Conservation (phyloP, 2,329 filamentous ascomycete species). For the Pseudogymnoascus pannorum region DNA sequence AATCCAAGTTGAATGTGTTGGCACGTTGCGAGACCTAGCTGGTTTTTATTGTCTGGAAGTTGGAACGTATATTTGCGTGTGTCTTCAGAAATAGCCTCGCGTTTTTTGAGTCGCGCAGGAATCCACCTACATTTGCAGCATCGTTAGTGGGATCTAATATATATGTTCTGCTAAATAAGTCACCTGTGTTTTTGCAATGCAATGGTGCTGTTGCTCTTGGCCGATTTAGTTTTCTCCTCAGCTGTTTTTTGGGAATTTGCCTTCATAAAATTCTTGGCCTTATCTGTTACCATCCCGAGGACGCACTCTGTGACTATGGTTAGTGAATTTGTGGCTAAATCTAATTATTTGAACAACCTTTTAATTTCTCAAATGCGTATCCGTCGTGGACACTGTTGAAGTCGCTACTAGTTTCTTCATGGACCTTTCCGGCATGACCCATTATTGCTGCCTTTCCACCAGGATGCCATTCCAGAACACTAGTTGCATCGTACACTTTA, state of each 20-base stretch:
- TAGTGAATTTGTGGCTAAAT: background rate
- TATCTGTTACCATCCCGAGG: slow-evolving; percentile 42
- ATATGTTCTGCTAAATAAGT: background rate
- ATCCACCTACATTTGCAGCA: slow-evolving; percentile 32
- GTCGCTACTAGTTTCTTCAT: slow-evolving; percentile 41
- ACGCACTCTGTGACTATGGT: slow-evolving; percentile 36
- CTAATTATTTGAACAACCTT: slow-evolving; percentile 24
- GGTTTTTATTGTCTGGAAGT: slow-evolving; percentile 32
- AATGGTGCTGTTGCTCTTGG: slow-evolving; percentile 26
- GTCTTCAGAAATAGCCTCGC: slow-evolving; percentile 36
- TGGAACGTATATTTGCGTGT: slow-evolving; percentile 40
- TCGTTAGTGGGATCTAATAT: background rate
- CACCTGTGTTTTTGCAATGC: slow-evolving; percentile 34
- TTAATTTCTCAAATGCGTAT: slow-evolving; percentile 42
- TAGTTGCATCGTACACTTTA: slow-evolving; percentile 44
- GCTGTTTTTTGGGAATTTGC: slow-evolving; percentile 35
- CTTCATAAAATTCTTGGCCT: slow-evolving; percentile 40
- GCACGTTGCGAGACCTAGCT: slow-evolving; percentile 42
- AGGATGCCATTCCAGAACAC: slow-evolving; percentile 41
- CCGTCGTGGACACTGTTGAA: slow-evolving; percentile 45
- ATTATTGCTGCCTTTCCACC: slow-evolving; percentile 42
- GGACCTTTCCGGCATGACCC: slow-evolving; percentile 42
- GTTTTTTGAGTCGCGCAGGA: slow-evolving; percentile 34
- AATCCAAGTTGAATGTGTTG: slow-evolving; percentile 48
- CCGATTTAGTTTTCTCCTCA: slow-evolving; percentile 30